phyloP scores from a whole-genome alignment of 2,329 filamentous ascomycete species.

The Cryphonectria nitschkei region DNA sequence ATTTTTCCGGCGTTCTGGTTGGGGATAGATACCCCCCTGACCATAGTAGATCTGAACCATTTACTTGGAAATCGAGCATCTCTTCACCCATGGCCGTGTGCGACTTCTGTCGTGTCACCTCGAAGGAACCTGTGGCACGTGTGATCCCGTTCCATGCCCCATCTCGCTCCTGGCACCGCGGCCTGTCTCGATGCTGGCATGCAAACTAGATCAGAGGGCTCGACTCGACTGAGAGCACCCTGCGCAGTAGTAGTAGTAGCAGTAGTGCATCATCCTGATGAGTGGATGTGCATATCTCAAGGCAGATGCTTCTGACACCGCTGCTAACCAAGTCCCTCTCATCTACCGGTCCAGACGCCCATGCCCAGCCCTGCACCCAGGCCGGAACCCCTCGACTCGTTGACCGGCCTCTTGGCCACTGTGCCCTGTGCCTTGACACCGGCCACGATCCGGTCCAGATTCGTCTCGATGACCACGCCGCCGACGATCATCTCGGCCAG shows the following conservation, averaged over 20 bases:
- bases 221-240: not conserved
- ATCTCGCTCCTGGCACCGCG: not conserved
- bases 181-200: not conserved
- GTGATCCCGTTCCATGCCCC: not conserved
- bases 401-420: conserved; percentile 78
- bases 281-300: not conserved
- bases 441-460: conserved; percentile 82
- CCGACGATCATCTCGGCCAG: conserved; percentile 94
- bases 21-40: conserved; percentile 24
- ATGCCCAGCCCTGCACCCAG: conserved; percentile 57
- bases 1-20: conserved; percentile 25
- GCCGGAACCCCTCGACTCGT: conserved; percentile 60
- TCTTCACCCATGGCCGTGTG: not conserved
- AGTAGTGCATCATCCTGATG: not conserved
- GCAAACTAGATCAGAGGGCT: not conserved
- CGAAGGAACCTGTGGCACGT: not conserved
- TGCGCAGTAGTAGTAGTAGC: not conserved
- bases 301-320: not conserved
- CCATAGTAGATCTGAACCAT: conserved; percentile 12
- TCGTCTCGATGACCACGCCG: conserved; percentile 92
- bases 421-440: conserved; percentile 79
- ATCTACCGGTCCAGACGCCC: conserved; percentile 55
- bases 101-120: no score
- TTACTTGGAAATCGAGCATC: conserved; percentile 12
- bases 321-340: not conserved